Percentiles rank a stretch among this genome's conserved stretches.
phyloP scores from a whole-genome alignment of 495 filamentous ascomycete species.

The Talaromyces proteolyticus region DNA sequence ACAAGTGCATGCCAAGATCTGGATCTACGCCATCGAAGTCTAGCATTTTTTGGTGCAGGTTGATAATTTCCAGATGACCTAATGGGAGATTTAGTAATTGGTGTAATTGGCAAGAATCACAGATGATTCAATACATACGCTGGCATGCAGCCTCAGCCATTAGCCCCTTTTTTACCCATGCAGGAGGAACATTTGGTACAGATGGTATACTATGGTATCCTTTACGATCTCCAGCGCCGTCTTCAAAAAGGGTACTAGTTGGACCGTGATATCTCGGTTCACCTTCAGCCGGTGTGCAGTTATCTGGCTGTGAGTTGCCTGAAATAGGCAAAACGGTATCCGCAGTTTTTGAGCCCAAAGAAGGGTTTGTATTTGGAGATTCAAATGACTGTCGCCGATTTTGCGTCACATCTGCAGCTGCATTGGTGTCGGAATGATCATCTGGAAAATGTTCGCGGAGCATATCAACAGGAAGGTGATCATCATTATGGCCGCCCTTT shows the following conservation, averaged over 20 bases:
- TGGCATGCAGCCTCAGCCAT: slow-evolving; percentile 24
- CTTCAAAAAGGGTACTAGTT: slow-evolving; percentile 24
- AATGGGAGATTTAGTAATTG: not conserved
- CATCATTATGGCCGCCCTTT: not conserved
- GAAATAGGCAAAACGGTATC: too few species aligned
- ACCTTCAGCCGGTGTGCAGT: slow-evolving; percentile 9
- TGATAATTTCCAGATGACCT: slow-evolving; percentile 26
- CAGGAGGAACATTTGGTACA: slow-evolving; percentile 8
- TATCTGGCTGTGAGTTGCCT: slow-evolving; percentile 1
- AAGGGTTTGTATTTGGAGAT: too few species aligned
- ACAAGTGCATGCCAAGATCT: slow-evolving; percentile 30
- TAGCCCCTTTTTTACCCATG: slow-evolving; percentile 9
- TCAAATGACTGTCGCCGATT: too few species aligned
- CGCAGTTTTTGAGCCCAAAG: too few species aligned
- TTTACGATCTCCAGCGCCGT: slow-evolving; percentile 3
- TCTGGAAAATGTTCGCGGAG: too few species aligned
- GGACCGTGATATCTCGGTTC: slow-evolving; percentile 24
- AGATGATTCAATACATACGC: too few species aligned
- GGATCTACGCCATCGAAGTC: slow-evolving; percentile 36
- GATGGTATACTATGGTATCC: not conserved
- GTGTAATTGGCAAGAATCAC: not conserved
- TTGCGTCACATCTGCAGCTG: too few species aligned
- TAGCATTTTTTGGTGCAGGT: slow-evolving; percentile 19
- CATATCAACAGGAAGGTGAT: too few species aligned
- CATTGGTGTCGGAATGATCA: too few species aligned